A percentile compares a stretch with the other conserved stretches of the same genome.
Evolutionary conservation across 371 early-diverging fungal species (phyloP).

Genomic region (Syncephalastrum contaminatum): DNA sequence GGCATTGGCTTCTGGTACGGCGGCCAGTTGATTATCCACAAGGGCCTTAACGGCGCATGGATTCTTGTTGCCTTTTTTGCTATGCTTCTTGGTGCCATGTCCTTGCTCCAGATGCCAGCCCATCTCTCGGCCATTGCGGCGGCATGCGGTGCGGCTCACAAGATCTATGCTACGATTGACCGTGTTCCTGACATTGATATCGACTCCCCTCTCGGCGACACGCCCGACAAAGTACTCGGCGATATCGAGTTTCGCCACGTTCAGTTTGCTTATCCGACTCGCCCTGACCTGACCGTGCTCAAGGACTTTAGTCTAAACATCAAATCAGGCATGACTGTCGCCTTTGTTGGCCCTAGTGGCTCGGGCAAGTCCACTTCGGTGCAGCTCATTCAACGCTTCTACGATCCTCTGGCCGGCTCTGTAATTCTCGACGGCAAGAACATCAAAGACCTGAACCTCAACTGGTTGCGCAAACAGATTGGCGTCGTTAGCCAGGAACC

Average conservation of each 20-base stretch:
- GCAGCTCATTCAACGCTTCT: conserved; percentile 87
- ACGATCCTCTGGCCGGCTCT: conserved; percentile 63
- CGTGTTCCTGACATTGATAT: conserved; percentile 67
- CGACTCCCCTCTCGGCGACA: conserved; percentile 48
- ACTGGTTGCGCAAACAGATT: conserved; percentile 70
- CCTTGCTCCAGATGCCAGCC: conserved; percentile 41
- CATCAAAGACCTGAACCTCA: conserved; percentile 61
- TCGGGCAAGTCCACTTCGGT: conserved; percentile 91
- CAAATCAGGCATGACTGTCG: conserved; percentile 70
- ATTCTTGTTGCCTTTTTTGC: conserved; percentile 60
- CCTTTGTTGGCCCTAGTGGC: conserved; percentile 80
- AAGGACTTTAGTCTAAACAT: conserved; percentile 59
- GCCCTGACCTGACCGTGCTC: conserved; percentile 66
- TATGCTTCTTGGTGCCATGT: conserved; percentile 48
- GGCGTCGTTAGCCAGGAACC: conserved; percentile 91
- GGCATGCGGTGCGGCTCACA: conserved; percentile 64
- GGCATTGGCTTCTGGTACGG: conserved; percentile 70
- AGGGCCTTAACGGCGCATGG: conserved; percentile 37
- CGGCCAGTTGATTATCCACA: conserved; percentile 38
- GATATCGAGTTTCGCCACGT: conserved; percentile 71
- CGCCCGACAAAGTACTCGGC: conserved; percentile 47
- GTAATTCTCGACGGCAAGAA: conserved; percentile 71
- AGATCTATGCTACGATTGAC: conserved; percentile 75
- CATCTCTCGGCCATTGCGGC: conserved; percentile 54
- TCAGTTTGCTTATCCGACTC: conserved; percentile 71